A percentile compares a stretch with the other conserved stretches of the same genome.
Conservation (phyloP, 345 rosid genomes). For the Brassica rapa region DNA sequence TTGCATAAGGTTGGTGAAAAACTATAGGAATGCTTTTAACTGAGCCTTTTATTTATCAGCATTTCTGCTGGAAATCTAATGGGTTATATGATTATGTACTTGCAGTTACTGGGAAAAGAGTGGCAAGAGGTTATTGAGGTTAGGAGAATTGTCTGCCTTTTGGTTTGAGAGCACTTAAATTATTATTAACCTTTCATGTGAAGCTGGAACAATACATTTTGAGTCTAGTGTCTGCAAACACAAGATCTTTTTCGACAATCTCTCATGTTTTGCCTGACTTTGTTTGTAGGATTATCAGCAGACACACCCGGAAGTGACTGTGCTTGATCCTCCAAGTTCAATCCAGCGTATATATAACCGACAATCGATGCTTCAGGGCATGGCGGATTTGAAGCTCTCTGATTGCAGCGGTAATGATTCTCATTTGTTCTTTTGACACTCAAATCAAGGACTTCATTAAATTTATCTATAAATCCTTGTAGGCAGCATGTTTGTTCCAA, state of each 20-base stretch:
- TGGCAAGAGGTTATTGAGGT: conserved; percentile 85
- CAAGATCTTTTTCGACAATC: not conserved
- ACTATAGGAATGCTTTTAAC: conserved; percentile 15
- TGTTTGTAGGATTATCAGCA: conserved; percentile 68
- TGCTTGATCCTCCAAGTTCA: conserved; percentile 87
- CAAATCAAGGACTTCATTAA: too few relatives aligned
- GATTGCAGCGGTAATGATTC: conserved; percentile 54
- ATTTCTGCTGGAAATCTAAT: not conserved
- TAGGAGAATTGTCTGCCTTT: conserved; percentile 32
- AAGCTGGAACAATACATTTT: not conserved
- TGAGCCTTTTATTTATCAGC: not conserved
- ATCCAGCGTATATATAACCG: conserved; percentile 72
- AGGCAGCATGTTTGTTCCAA: conserved; percentile 81
- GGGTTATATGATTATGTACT: conserved; percentile 27
- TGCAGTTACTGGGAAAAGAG: conserved; percentile 74
- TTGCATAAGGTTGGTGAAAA: conserved; percentile 64
- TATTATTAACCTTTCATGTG: not conserved
- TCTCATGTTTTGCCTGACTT: conserved; percentile 39
- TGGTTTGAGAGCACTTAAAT: not conserved
- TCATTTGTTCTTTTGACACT: not conserved
- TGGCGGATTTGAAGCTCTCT: conserved; percentile 67
- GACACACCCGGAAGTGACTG: conserved; percentile 77
- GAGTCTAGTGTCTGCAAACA: not conserved
- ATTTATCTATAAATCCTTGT: conserved; percentile 24
- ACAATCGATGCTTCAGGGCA: conserved; percentile 90